These are phyloP conservation scores for Thecaphora frezii DNA, from an alignment of 1,284 basidiomycete species.

Conservation along the genomic window DNA sequence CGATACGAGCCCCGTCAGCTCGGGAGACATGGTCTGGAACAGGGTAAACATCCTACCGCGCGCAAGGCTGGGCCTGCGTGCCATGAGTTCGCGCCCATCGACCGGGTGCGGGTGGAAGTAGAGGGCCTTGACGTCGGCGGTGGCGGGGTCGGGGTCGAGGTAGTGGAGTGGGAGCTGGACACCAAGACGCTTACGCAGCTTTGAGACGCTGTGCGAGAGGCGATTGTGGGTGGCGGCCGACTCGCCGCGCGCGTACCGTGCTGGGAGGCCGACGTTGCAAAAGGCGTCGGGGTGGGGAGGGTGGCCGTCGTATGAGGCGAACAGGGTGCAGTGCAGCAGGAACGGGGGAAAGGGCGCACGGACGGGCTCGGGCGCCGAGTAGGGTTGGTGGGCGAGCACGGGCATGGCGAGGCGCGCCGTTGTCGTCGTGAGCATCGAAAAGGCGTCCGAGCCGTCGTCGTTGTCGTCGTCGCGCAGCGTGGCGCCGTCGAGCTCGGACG, in stretches of 20 bases:
- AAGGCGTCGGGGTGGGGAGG: conserved; percentile 14
- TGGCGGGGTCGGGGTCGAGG: conserved; percentile 5
- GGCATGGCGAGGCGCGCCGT: conserved; percentile 16
- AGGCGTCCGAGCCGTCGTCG: not conserved
- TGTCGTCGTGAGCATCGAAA: conserved; percentile 6
- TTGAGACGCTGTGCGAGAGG: conserved; percentile 14
- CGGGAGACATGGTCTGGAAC: conserved; percentile 20
- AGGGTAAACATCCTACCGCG: conserved; percentile 15
- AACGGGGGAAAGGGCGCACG: conserved; percentile 10
- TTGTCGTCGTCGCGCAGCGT: not conserved
- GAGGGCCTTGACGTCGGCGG: conserved; percentile 6
- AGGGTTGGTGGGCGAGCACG: conserved; percentile 5
- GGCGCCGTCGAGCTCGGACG: not conserved
- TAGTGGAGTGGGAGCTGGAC: conserved; percentile 28
- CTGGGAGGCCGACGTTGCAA: conserved; percentile 19
- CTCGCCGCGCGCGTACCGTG: conserved; percentile 14
- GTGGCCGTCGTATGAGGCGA: conserved; percentile 20
- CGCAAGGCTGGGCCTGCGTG: conserved; percentile 11
- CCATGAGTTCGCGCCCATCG: conserved; percentile 18
- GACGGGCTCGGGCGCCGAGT: conserved; percentile 8
- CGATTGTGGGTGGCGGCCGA: conserved; percentile 8
- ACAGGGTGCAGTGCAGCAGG: conserved; percentile 33
- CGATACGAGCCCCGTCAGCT: conserved; percentile 29
- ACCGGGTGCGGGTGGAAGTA: conserved; percentile 15
- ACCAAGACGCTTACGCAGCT: conserved; percentile 18